phyloP scores from a whole-genome alignment of 352 stramenopile species.

The Globisporangium okanoganense region DNA sequence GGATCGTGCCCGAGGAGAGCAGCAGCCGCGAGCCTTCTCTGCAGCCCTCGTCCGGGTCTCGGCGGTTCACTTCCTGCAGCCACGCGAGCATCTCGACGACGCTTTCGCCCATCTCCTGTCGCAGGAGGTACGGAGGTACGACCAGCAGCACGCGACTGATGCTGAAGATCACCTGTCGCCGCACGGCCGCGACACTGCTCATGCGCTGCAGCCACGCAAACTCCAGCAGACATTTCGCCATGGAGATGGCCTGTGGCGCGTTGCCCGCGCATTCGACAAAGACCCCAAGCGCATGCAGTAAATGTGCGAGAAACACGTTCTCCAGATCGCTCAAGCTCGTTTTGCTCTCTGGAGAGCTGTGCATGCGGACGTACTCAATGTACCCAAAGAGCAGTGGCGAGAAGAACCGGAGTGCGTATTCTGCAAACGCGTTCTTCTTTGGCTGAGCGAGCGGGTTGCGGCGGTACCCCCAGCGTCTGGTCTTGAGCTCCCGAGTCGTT shows the following conservation, averaged over 20 bases:
- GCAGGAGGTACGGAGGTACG: conserved; percentile 46
- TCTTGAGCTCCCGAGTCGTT: conserved; percentile 58
- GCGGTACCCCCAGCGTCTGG: conserved; percentile 63
- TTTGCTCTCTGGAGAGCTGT: conserved; percentile 15
- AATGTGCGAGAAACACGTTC: conserved; percentile 60
- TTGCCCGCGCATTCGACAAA: conserved; percentile 72
- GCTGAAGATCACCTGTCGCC: conserved; percentile 66
- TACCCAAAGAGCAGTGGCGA: conserved; percentile 75
- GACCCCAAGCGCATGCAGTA: conserved; percentile 58
- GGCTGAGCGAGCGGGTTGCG: conserved; percentile 38
- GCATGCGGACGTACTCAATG: conserved; percentile 43
- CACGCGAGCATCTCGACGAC: conserved; percentile 46
- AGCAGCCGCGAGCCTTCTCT: conserved; percentile 59
- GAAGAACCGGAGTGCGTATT: conserved; percentile 64
- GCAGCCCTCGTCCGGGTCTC: conserved; percentile 64
- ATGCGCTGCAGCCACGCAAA: conserved; percentile 61
- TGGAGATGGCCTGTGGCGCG: conserved; percentile 49
- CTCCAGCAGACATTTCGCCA: conserved; percentile 68
- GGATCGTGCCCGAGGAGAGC: conserved; percentile 37
- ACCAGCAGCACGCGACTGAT: conserved; percentile 72
- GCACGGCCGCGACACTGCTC: conserved; percentile 44
- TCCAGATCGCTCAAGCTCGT: conserved; percentile 46
- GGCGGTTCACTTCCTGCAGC: conserved; percentile 38
- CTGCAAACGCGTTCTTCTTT: conserved; percentile 63
- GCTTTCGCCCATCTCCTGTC: conserved; percentile 46